Evolutionary conservation across 371 early-diverging fungal species (phyloP).

Genomic region (Blastocladiella emersonii): DNA sequence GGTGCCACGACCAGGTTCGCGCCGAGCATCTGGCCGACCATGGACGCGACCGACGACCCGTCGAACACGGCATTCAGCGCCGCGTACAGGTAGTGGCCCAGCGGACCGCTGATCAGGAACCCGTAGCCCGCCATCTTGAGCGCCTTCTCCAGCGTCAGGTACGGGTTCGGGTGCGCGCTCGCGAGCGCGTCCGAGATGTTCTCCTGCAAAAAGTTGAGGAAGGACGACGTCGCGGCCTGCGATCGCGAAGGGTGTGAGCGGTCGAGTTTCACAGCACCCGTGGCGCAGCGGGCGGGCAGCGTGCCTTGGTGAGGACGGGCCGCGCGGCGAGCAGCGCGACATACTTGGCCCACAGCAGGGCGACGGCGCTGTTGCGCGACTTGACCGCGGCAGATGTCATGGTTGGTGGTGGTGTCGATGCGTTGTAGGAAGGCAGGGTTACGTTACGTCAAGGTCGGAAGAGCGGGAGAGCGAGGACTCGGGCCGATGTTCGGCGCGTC

Average conservation of each 20-base stretch:
- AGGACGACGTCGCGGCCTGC: slow-evolving; percentile 4
- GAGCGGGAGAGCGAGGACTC: no score
- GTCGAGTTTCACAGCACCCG: no score
- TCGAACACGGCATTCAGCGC: slow-evolving; percentile 45
- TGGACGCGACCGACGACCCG: slow-evolving; percentile 23
- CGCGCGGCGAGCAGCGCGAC: background rate
- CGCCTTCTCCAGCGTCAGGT: background rate
- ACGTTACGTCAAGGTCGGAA: no score
- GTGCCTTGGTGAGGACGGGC: background rate
- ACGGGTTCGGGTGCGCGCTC: background rate
- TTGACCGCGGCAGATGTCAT: no score
- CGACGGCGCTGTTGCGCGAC: background rate
- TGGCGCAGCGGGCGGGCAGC: no score
- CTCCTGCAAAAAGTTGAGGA: slow-evolving; percentile 4
- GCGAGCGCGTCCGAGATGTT: background rate
- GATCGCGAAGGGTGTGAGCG: background rate
- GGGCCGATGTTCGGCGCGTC: no score
- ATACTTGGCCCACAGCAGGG: background rate
- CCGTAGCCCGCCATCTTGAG: slow-evolving; percentile 7
- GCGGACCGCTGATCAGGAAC: slow-evolving; percentile 43
- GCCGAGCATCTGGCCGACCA: slow-evolving; percentile 46
- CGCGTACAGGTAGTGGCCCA: slow-evolving; percentile 55
- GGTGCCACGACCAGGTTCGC: slow-evolving; percentile 60
- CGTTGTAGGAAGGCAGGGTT: no score
- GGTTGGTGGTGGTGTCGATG: no score